Evolutionary conservation across 2,329 filamentous ascomycete genomes (phyloP), one percentile per base, ranked within the genome.

Genomic region (Ascocoryne sarcoides): DNA sequence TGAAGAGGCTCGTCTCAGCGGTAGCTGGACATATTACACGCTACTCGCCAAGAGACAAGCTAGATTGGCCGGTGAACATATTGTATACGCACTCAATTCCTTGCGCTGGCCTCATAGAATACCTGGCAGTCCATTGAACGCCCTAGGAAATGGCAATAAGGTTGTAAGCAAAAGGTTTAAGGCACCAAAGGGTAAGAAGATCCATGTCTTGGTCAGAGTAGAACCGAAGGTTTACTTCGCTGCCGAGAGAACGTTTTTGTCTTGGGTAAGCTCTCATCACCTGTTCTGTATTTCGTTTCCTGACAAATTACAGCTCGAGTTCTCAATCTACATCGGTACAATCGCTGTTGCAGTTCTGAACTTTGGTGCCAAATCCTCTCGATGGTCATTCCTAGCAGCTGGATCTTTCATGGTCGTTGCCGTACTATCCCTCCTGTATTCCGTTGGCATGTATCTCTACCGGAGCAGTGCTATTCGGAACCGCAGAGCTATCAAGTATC

Each of bases 221-320:
- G 92, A 98, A 63, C 92, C 92, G 23, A 98, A 98, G 66, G 92
- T 98, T 37, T 95, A 88, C 63, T 95, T 98, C 60, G 92, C 92
- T 16, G 89, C 88, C 1, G 92, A 98, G 64, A 78, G 92, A 49
- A 98, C 92, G 1, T 98, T 95, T 65, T 73, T 98, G 42, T 85
- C 87, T 48, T 98, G 92, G 88, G 80, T 84, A 65, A 67, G 77
- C 57, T 33, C 10, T 42, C 14, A 16, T 2, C 7, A 12, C 14
- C 5, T 3, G n/a, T 2, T 26, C 10, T n/a, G 14, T 18, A 12
- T n/a, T 4, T n/a, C 8, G 12, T 36, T 15, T 21, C 33, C 49
- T 58, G 44, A 56, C 48, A 10, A 12, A 28, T 19, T 36, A 19
- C 50, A 84, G 84, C 83, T 98, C 55, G 90, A 98, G 63, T 96